Evolutionary conservation across 2,329 filamentous ascomycete genomes (phyloP).

Genomic region (Ophiostoma angusticollis): DNA sequence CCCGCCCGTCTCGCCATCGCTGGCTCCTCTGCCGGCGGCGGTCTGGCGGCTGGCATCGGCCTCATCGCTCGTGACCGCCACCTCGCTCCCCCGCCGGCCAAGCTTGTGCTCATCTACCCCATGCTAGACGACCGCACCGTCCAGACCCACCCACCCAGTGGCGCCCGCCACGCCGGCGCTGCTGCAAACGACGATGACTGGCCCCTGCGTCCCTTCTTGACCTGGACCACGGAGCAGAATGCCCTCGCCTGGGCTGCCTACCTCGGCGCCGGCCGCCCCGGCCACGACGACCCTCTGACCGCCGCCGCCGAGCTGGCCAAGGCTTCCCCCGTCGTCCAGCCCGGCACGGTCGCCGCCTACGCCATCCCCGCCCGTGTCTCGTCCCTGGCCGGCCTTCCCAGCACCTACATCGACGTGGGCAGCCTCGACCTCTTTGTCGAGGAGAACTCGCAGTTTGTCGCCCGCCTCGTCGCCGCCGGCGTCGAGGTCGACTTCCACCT

Average conservation of each 20-base stretch:
- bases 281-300: conserved; percentile 1
- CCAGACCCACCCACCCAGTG: conserved; percentile 2
- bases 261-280: conserved; percentile 10
- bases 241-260: conserved; percentile 18
- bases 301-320: conserved; percentile 6
- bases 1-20: conserved; percentile 15
- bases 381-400: conserved; percentile 21
- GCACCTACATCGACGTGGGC: conserved; percentile 27
- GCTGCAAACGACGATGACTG: conserved; percentile 10
- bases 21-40: conserved; percentile 19
- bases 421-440: conserved; percentile 26
- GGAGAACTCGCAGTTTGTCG: conserved; percentile 22
- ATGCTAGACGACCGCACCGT: conserved; percentile 25
- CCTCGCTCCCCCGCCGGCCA: conserved; percentile 20
- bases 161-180: conserved; percentile 15
- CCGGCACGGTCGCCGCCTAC: conserved; percentile 12
- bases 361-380: conserved; percentile 16
- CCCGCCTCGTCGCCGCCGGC: conserved; percentile 20
- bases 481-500: conserved; percentile 28
- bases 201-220: conserved; percentile 9
- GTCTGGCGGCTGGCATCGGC: conserved; percentile 17
- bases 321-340: background rate
- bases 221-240: conserved; percentile 16
- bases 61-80: conserved; percentile 28
- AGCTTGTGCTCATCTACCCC: conserved; percentile 24